These are phyloP conservation scores for Rhynchosporium agropyri DNA, from an alignment of 2,329 filamentous ascomycete species.

Conservation along the genomic window DNA sequence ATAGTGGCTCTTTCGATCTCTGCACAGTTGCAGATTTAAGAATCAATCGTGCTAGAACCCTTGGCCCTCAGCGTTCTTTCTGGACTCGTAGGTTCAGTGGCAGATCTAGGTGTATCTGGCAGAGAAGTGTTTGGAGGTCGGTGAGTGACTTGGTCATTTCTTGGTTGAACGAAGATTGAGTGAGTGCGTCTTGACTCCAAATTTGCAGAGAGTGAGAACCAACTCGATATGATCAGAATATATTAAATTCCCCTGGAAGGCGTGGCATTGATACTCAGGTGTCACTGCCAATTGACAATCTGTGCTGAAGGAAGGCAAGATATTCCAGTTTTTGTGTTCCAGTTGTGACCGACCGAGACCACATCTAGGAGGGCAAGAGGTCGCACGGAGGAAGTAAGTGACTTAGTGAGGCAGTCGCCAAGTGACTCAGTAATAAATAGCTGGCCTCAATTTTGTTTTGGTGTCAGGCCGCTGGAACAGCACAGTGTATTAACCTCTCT, in stretches of 20 bases:
- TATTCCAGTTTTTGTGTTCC: slow-evolving; percentile 5
- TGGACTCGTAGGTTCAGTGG: not conserved
- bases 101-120: not conserved
- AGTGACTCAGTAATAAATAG: not conserved
- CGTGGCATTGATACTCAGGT: not conserved
- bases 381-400: not conserved
- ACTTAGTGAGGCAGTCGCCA: not conserved
- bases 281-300: slow-evolving; percentile 3
- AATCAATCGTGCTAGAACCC: slow-evolving; percentile 2
- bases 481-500: too few species aligned
- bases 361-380: not conserved
- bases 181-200: not conserved
- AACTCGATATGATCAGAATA: not conserved
- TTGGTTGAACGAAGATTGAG: not conserved
- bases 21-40: too few species aligned
- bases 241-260: not conserved
- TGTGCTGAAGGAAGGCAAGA: not conserved
- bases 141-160: not conserved
- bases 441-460: too few species aligned
- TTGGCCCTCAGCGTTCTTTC: not conserved
- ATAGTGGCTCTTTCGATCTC: not conserved
- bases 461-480: too few species aligned
- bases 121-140: slow-evolving; percentile 4
- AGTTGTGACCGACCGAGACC: not conserved
- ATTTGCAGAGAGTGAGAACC: not conserved